Base-by-base conservation (phyloP, 208 protist species). In the Lotmaria passim region DNA sequence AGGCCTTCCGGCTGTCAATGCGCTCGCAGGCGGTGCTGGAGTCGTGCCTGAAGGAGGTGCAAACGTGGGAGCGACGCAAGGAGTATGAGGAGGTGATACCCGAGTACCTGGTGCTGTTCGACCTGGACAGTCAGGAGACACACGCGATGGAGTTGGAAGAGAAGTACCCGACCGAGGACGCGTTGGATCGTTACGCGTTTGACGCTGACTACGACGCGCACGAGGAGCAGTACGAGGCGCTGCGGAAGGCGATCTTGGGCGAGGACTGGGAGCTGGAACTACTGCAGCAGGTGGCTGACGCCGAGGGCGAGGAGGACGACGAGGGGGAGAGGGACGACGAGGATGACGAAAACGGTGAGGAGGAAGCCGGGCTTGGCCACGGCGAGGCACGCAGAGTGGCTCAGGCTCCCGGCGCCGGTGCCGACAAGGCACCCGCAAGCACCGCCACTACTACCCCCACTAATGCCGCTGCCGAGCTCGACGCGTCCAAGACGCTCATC, bases 21-120 rank as follows among this genome's bases (percentile, higher is more conserved):
- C 91, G 97, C 41, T 86, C 95, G 19, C 98, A 99, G 86, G 98
- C 99, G 57, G 91, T 98, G 68, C 95, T 99, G 46, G 98, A 99
- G 78, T 73, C 83, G 15, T 95, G 98, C 31, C 94, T 99, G 43
- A 82, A 85, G 60, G 84, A 98, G 21, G 86, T 96, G 61, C 86
- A 91, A 67, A 59, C 78, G 48, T 96, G 91, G 89, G 88, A 96
- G 51, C 96, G 93, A 57, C 73, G 73, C 3, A 89, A 91, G 59
- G 93, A 98, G 50, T 78, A 81, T 2, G 78, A 86, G 33, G 74
- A 80, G 67, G 75, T 95, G 0, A 90, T 99, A 7, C 81, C 90
- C 0, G 65, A 79, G 2, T 73, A 91, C 12, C 87, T 98, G 3
- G 77, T 98, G 17, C 67, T 99, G 7, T 97, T 99, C 15, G 97